These are phyloP conservation scores for Coniochaeta hoffmannii DNA, from an alignment of 2,329 filamentous ascomycete species.

Conservation along the genomic window DNA sequence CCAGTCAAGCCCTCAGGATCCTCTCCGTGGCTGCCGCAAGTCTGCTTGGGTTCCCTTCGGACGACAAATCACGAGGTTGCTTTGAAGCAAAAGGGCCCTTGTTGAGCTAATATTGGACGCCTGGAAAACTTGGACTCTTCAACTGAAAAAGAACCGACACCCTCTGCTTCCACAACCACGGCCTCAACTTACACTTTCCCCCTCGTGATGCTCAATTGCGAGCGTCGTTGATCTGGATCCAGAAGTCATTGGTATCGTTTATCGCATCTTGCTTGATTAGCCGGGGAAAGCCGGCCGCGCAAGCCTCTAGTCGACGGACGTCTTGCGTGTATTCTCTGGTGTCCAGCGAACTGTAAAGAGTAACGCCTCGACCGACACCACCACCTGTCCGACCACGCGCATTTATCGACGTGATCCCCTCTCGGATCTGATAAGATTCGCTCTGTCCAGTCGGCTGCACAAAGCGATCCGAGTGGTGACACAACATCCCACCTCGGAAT, in stretches of 20 bases:
- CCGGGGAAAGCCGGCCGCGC: background rate
- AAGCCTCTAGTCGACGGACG: background rate
- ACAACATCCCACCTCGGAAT: constrained; percentile 1
- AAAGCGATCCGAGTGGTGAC: background rate
- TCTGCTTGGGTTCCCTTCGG: background rate
- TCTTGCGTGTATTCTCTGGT: no score
- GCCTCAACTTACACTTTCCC: background rate
- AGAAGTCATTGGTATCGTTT: background rate
- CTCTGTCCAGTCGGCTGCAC: background rate
- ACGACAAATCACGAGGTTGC: background rate
- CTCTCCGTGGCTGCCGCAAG: background rate
- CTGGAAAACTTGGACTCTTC: background rate
- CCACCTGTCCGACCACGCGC: background rate
- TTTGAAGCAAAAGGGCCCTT: background rate
- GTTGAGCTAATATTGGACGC: background rate
- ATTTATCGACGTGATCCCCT: background rate
- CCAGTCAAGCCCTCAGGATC: background rate
- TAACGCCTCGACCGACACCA: background rate
- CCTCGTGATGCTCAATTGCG: background rate
- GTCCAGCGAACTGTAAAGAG: background rate
- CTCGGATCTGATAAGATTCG: background rate
- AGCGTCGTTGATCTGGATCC: background rate
- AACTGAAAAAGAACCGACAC: background rate
- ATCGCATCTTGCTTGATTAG: background rate
- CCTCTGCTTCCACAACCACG: background rate